phyloP scores from a whole-genome alignment of 352 stramenopile species.

The Phytopythium ostracodes region DNA sequence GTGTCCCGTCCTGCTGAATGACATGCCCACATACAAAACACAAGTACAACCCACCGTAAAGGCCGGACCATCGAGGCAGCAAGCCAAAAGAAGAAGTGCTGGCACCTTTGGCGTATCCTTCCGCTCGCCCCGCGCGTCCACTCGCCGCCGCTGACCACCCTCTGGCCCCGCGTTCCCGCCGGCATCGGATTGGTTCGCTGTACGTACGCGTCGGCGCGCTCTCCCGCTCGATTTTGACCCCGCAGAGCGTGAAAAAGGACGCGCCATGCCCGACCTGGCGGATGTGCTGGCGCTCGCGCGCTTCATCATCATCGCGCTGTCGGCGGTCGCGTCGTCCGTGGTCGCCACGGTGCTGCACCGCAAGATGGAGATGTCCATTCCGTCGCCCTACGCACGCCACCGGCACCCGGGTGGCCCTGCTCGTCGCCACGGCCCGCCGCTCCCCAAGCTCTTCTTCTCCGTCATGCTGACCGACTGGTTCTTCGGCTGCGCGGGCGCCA shows the following conservation, averaged over 20 bases:
- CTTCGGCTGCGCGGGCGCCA: conserved; percentile 39
- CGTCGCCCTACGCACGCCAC: background rate
- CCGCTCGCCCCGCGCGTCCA: too few relatives aligned
- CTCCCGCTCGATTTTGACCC: background rate
- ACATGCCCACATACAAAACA: too few relatives aligned
- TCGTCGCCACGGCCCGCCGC: conserved; percentile 21
- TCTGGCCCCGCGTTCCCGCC: too few relatives aligned
- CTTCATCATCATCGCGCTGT: conserved; percentile 35
- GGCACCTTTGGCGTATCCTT: too few relatives aligned
- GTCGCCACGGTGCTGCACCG: conserved; percentile 32
- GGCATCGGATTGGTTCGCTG: too few relatives aligned
- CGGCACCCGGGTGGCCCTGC: conserved; percentile 11
- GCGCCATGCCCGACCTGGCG: conserved; percentile 6
- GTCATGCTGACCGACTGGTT: conserved; percentile 56
- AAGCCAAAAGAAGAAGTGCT: too few relatives aligned
- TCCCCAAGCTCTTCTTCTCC: conserved; percentile 50
- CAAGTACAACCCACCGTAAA: too few relatives aligned
- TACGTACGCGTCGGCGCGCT: background rate
- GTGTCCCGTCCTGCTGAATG: too few relatives aligned
- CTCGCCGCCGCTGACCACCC: too few relatives aligned
- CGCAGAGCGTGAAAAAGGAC: background rate
- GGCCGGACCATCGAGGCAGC: too few relatives aligned
- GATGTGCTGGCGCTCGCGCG: conserved; percentile 28
- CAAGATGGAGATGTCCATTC: conserved; percentile 4
- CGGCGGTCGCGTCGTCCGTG: conserved; percentile 30